phyloP scores from a whole-genome alignment of 805 yeast genomes.

The Saccharomycopsis fermentans region DNA sequence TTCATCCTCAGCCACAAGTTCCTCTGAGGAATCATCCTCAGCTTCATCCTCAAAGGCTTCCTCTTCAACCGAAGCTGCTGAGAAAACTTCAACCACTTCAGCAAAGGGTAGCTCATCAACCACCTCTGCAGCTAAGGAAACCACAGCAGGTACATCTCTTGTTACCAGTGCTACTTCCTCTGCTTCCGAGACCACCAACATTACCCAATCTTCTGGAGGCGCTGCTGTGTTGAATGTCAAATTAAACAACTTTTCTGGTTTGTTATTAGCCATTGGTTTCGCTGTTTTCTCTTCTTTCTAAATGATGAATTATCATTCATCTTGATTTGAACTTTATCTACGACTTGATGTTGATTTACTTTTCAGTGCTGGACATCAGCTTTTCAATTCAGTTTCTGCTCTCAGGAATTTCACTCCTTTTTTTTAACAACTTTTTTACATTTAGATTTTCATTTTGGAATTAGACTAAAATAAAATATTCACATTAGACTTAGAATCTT shows the following conservation, averaged over 20 bases:
- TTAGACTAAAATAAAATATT: no score
- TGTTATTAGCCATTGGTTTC: neutral
- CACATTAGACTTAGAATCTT: no score
- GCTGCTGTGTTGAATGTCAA: neutral
- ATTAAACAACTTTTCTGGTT: neutral
- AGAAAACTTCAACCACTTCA: no score
- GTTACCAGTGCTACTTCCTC: conserved; percentile 12
- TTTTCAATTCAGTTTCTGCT: no score
- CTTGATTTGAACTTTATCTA: no score
- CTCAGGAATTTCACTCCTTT: no score
- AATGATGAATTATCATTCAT: no score
- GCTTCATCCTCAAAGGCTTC: neutral
- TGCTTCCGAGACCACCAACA: conserved; percentile 1
- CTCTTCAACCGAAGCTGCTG: neutral
- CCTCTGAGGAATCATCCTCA: conserved; percentile 11
- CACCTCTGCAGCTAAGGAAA: conserved; percentile 14
- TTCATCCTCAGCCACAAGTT: conserved; percentile 19
- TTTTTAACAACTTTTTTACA: no score
- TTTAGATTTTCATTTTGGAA: no score
- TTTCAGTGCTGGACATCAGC: no score
- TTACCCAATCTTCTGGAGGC: neutral
- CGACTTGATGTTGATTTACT: no score
- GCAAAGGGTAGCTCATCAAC: conserved; percentile 5
- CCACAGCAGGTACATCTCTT: conserved; percentile 14
- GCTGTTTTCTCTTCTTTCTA: neutral